phyloP scores from a whole-genome alignment of 768 basidiomycete genomes.

The Kwoniella bestiolae region DNA sequence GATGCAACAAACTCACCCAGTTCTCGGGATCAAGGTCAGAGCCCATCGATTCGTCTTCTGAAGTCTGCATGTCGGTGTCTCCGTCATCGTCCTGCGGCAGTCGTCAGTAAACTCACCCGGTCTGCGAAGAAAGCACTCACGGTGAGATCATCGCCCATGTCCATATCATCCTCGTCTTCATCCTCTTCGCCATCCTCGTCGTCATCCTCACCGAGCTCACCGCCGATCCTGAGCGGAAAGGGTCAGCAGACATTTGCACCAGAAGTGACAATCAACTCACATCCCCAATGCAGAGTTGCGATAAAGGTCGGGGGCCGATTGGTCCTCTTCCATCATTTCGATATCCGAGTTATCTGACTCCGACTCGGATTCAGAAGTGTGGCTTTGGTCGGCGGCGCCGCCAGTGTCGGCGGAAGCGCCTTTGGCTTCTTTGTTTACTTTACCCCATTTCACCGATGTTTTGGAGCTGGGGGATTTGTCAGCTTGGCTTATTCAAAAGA shows the following conservation, averaged over 20 bases:
- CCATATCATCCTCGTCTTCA: slow-evolving; percentile 61
- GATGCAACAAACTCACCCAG: slow-evolving; percentile 35
- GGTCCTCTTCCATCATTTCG: slow-evolving; percentile 60
- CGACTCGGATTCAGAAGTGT: slow-evolving; percentile 57
- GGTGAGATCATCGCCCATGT: slow-evolving; percentile 41
- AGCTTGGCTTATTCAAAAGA: no score
- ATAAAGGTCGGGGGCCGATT: slow-evolving; percentile 85
- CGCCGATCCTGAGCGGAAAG: slow-evolving; percentile 48
- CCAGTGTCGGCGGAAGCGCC: slow-evolving; percentile 52
- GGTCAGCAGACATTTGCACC: no score
- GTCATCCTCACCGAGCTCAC: slow-evolving; percentile 65
- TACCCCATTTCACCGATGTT: slow-evolving; percentile 97
- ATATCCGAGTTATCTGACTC: slow-evolving; percentile 60
- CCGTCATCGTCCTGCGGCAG: slow-evolving; percentile 40
- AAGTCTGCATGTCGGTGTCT: slow-evolving; percentile 54
- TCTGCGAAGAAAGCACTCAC: slow-evolving; percentile 24
- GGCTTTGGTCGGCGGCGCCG: slow-evolving; percentile 57
- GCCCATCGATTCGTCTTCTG: slow-evolving; percentile 48
- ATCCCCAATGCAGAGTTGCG: slow-evolving; percentile 95
- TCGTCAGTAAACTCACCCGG: not conserved
- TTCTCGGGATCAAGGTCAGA: slow-evolving; percentile 33
- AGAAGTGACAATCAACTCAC: slow-evolving; percentile 60
- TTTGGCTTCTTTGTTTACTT: slow-evolving; percentile 59
- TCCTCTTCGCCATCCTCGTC: slow-evolving; percentile 65
- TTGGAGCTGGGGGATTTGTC: slow-evolving; percentile 68